These are phyloP conservation scores for Tulasnella sp. DNA, from an alignment of 768 basidiomycete species.

Conservation along the genomic window DNA sequence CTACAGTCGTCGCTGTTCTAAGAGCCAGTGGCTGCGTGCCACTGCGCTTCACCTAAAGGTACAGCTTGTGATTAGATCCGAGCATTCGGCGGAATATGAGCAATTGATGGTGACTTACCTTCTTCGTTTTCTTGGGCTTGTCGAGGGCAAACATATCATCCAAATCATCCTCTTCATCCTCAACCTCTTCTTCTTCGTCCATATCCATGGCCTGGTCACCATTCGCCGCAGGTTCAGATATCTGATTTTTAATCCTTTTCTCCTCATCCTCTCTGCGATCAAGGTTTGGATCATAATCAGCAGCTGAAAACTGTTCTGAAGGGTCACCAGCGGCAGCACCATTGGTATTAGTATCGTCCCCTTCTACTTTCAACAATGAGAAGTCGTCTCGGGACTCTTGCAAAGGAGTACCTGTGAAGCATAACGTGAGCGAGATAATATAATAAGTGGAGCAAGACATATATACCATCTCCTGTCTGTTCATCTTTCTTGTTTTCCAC, in stretches of 20 bases:
- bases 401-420: conserved; percentile 16
- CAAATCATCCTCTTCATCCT: conserved; percentile 71
- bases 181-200: conserved; percentile 42
- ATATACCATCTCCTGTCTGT: neutral
- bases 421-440: conserved; percentile 20
- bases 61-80: too few relatives aligned
- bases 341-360: conserved; percentile 36
- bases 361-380: conserved; percentile 52
- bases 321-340: conserved; percentile 30
- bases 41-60: too few relatives aligned
- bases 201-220: conserved; percentile 25
- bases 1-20: conserved; percentile 47
- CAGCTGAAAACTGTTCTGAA: conserved; percentile 66
- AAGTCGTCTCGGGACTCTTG: conserved; percentile 32
- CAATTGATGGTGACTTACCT: too few relatives aligned
- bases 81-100: too few relatives aligned
- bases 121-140: conserved; percentile 45
- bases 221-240: conserved; percentile 27
- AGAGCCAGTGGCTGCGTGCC: neutral
- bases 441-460: neutral
- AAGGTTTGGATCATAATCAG: conserved; percentile 78
- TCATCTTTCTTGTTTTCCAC: too few relatives aligned
- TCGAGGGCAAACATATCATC: conserved; percentile 89
- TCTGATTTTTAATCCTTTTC: conserved; percentile 47
- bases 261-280: conserved; percentile 80